Base-by-base conservation (phyloP, 305 asterid species). In the Coffea humblotiana region DNA sequence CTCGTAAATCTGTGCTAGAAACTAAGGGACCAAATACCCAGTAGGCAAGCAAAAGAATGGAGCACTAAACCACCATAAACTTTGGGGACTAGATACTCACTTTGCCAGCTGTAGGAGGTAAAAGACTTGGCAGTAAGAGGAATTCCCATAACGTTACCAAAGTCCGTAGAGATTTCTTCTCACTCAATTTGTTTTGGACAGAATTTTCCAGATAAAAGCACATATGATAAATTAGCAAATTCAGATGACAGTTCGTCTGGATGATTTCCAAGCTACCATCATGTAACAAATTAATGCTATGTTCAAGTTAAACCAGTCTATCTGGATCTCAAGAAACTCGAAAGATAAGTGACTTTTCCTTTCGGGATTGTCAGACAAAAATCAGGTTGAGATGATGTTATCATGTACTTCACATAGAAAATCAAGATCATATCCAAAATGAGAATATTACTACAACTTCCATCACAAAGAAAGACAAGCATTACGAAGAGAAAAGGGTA, bases 401-500 rank as follows among this genome's bases (percentile, higher is more conserved):
- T 78, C 81, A 27, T 35, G 75, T 23, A 40, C n/a, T n/a, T 35
- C 76, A 54, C 27, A 68, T 18, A 18, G 10, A 71, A 52, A 54
- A 37, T 45, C 7, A 43, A 23, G 48, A 56, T 37, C 45, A 14
- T 10, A 45, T 45, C 1, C 15, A 32, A 52, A 18, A 35, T 23
- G 61, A 35, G 23, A 12, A 75, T 68, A 64, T 75, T 60, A 27
- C 65, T 16, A 2, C 8, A 13, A 77, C 10, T 8, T 60, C 69
- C 43, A 13, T 13, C 9, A 29, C 40, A 58, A 25, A 54, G 14
- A 49, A 29, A 27, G 40, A 52, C 66, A 6, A 21, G 9, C 45
- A 18, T 8, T 25, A 19, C 25, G 9, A 43, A 58, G 25, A 65
- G 79, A 76, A 40, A 29, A 9, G 32, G 25, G 56, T 48, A 73